These are phyloP conservation scores for Scutellaria galericulata DNA, from an alignment of 257 asterid genomes.

Conservation along the genomic window DNA sequence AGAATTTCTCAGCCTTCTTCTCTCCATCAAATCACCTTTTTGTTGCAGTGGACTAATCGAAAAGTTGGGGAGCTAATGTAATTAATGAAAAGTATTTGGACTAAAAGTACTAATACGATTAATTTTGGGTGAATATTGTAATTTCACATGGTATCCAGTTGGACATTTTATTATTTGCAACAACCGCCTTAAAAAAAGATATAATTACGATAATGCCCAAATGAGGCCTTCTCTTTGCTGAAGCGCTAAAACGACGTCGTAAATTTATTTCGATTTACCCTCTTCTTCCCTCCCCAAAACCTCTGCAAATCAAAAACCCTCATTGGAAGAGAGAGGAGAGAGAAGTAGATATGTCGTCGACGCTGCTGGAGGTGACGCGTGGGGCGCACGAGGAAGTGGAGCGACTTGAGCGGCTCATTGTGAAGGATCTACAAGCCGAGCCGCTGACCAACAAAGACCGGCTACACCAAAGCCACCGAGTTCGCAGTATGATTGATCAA, in stretches of 20 bases:
- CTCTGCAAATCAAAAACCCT: conserved; percentile 44
- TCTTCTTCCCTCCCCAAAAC: conserved; percentile 35
- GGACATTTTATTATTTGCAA: no score
- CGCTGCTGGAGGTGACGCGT: conserved; percentile 84
- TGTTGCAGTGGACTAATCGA: conserved; percentile 22
- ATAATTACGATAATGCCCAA: no score
- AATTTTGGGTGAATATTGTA: neutral
- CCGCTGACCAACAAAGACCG: conserved; percentile 83
- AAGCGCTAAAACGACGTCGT: conserved; percentile 35
- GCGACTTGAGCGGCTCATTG: conserved; percentile 84
- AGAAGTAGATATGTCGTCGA: conserved; percentile 69
- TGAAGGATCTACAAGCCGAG: conserved; percentile 90
- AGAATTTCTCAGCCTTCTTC: conserved; percentile 24
- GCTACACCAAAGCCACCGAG: conserved; percentile 92
- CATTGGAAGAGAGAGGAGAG: conserved; percentile 4
- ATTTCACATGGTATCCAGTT: neutral
- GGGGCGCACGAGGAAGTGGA: conserved; percentile 94
- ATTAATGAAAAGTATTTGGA: conserved; percentile 10
- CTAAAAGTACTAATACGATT: neutral
- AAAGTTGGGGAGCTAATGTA: conserved; percentile 19
- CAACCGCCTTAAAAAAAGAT: no score
- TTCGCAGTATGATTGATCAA: conserved; percentile 85
- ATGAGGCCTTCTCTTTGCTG: neutral
- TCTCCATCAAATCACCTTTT: conserved; percentile 29
- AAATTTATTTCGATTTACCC: neutral